Base-by-base conservation (phyloP, 225 moss, liverwort and hornwort species). In the Ulota crispa region DNA sequence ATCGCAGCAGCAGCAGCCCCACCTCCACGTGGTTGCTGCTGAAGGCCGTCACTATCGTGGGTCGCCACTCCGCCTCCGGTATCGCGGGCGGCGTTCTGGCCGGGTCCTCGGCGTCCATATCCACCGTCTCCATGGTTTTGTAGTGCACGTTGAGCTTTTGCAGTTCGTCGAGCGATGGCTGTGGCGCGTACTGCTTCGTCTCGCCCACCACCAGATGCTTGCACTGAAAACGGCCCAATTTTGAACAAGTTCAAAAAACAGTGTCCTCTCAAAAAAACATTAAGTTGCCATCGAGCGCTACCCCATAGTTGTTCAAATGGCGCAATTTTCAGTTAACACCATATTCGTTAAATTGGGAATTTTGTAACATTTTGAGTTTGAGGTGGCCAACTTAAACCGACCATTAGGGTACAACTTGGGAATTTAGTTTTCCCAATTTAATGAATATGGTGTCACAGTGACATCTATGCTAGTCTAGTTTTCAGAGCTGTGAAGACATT, bases 41-140 rank as follows among this genome's bases (percentile, higher is more conserved):
- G 83, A 91, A 89, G 70, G 82, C 75, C 26, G 91, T 91, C 80
- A 91, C 91, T 5, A 91, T 34, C 8, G 91, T 89, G 34, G 91
- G 89, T 63, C 85, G 86, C 89, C 91, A 91, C n/a, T 82, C 70
- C 28, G 71, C 76, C 39, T 88, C 81, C 20, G 80, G 56, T 4
- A 89, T 5, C 27, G 61, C 34, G 1, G 86, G 89, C 0, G 74
- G 59, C 21, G 24, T 3, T 34, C 80, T 12, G 18, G 53, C 76
- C 28, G 86, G 74, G 61, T 91, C 89, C 60, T 55, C 68, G 24
- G 34, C 28, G 60, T 91, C 89, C 31, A 91, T 69, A 39, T 70
- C 77, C 64, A 90, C 88, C n/a, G 26, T 42, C 23, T 76, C 13
- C 2, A 73, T 2, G 3, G 37, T 71, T 11, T 47, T 67, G 47